Base-by-base conservation (phyloP, 768 basidiomycete species). In the Panaeolus papilionaceus region DNA sequence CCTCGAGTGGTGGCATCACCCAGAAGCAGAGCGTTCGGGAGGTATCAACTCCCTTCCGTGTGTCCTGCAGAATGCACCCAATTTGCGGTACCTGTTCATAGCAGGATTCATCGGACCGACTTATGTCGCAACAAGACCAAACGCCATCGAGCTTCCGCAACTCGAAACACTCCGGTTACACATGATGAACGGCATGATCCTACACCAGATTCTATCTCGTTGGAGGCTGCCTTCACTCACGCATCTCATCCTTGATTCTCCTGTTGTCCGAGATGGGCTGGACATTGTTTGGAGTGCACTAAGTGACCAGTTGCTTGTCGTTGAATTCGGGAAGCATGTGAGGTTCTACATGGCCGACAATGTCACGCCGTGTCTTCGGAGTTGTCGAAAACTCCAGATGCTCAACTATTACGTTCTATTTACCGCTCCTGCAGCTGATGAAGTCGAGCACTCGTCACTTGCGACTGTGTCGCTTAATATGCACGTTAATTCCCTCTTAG, bases 1-100 rank as follows among this genome's bases (percentile, higher is more conserved):
- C 33, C 81, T 92, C 38, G 89, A 91, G 62, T 92, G 89, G 89
- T 91, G 88, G 88, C 84, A 90, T 71, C 75, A 86, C 70, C 79
- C 74, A 37, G 83, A 83, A 42, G 89, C 90, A 23, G 85, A 87
- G 44, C 82, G 86, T 54, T 82, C 87, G 18, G 89, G 89, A 1
- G 90, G 90, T 6, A 87, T 91, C 68, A 91, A 92, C 75, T 88
- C 85, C 7, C 78, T 92, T 47, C 72, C 74, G 2, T 77, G 83
- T 63, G 86, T 89, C 67, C 82, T 92, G 28, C 77, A 74, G 9
- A 78, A 76, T 58, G 75, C 89, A 3, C 88, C 90, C 7, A 86
- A 85, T 67, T 72, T 92, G 61, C 80, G 82, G 62, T 90, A 86
- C 71, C 85, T 92, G 63, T 80, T 86, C 67, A 75, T 91, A 23